Evolutionary conservation across 2,329 filamentous ascomycete species (phyloP).

Genomic region (Pseudogymnoascus sp.): DNA sequence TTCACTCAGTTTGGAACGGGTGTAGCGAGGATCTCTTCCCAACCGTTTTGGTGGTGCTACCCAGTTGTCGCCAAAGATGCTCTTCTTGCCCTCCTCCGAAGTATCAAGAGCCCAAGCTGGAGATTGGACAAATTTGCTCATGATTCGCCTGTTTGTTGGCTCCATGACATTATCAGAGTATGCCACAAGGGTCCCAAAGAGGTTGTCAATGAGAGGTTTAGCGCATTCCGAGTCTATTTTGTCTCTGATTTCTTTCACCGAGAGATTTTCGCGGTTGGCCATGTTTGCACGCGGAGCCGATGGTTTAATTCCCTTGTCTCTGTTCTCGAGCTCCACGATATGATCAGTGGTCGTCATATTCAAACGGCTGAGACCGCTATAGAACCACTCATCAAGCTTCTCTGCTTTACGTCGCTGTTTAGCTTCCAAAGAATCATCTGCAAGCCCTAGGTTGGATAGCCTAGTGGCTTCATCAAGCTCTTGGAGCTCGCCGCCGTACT

Average conservation of each 20-base stretch:
- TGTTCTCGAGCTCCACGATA: constrained; percentile 18
- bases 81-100: constrained; percentile 21
- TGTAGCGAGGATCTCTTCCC: constrained; percentile 6
- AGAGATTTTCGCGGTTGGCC: constrained; percentile 15
- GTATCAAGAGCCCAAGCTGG: constrained; percentile 23
- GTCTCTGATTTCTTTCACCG: constrained; percentile 20
- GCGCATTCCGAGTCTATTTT: constrained; percentile 20
- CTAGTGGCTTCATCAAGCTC: constrained; percentile 14
- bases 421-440: constrained; percentile 12
- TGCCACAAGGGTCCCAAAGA: constrained; percentile 23
- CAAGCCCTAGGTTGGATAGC: background rate
- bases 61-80: constrained; percentile 26
- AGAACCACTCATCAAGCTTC: constrained; percentile 24
- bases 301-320: background rate
- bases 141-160: constrained; percentile 13
- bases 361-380: constrained; percentile 23
- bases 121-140: constrained; percentile 21
- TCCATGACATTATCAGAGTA: constrained; percentile 20
- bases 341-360: constrained; percentile 23
- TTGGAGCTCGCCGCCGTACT: constrained; percentile 16
- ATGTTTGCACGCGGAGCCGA: background rate
- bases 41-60: background rate
- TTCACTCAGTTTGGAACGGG: constrained; percentile 19
- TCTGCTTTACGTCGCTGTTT: constrained; percentile 12
- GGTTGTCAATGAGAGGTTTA: constrained; percentile 22